Percentiles rank a stretch among this genome's conserved stretches.
phyloP scores from a whole-genome alignment of 441 rosid genomes.

The Lepidium campestre region DNA sequence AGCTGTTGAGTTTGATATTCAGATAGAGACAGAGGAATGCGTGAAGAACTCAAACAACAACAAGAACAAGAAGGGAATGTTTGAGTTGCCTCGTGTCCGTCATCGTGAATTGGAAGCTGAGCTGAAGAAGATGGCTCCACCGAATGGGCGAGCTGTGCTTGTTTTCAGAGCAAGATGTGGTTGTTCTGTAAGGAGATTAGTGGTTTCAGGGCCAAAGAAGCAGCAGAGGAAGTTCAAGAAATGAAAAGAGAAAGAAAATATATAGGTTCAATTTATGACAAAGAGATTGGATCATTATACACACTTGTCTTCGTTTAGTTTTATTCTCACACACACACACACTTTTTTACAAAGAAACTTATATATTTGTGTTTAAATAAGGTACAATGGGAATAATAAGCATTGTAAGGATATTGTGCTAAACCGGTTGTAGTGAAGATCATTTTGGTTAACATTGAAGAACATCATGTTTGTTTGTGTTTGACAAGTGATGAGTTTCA shows the following conservation, averaged over 20 bases:
- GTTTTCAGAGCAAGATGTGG: constrained; percentile 47
- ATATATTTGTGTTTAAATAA: constrained; percentile 25
- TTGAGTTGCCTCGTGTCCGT: constrained; percentile 62
- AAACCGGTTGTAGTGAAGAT: constrained; percentile 22
- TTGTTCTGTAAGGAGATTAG: constrained; percentile 44
- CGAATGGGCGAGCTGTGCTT: constrained; percentile 44
- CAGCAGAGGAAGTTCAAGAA: constrained; percentile 42
- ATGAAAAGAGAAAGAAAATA: not conserved
- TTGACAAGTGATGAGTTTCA: not conserved
- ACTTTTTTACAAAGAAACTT: not conserved
- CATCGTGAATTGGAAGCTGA: constrained; percentile 78
- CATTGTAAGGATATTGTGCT: constrained; percentile 25
- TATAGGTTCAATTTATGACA: not conserved
- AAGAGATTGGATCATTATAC: constrained; percentile 26
- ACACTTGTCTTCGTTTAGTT: constrained; percentile 21
- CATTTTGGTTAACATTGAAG: constrained; percentile 13
- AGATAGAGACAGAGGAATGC: constrained; percentile 85
- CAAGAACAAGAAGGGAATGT: constrained; percentile 42
- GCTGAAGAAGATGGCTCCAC: constrained; percentile 66
- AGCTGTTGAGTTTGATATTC: constrained; percentile 87
- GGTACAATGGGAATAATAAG: constrained; percentile 20
- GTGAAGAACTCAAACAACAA: constrained; percentile 53
- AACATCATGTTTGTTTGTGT: not conserved
- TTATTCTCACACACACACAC: constrained; percentile 11
- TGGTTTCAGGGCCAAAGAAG: constrained; percentile 44